Percentiles rank a stretch among this genome's conserved stretches.
Conservation (phyloP, 805 yeast genomes). For the Dipodascus albidus region DNA sequence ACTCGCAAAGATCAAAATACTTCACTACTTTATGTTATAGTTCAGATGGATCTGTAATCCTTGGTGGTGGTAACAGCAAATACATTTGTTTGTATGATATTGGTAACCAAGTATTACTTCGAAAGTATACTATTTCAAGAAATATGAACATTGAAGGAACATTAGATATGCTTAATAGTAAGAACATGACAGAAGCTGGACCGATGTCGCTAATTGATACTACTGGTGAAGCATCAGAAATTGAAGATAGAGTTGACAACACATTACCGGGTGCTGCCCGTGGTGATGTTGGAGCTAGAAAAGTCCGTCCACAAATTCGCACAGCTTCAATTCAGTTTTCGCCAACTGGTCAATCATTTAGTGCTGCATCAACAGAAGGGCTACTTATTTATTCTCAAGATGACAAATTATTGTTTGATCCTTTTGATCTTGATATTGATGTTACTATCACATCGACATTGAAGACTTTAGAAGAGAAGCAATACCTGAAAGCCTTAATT, state of each 20-base stretch:
- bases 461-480: conserved; percentile 46
- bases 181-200: conserved; percentile 80
- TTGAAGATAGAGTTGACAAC: conserved; percentile 67
- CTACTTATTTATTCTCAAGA: conserved; percentile 72
- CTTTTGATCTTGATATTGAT: conserved; percentile 87
- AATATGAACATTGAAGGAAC: conserved; percentile 93
- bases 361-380: conserved; percentile 95
- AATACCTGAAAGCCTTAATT: conserved; percentile 66
- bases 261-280: conserved; percentile 80
- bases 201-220: conserved; percentile 70
- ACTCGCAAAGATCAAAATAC: conserved; percentile 72
- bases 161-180: conserved; percentile 61
- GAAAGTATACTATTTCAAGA: conserved; percentile 70
- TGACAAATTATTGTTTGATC: conserved; percentile 69
- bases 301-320: conserved; percentile 70
- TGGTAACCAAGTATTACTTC: conserved; percentile 73
- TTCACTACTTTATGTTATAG: conserved; percentile 76
- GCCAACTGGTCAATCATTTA: conserved; percentile 83
- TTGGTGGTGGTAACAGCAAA: conserved; percentile 91
- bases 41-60: conserved; percentile 76
- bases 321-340: conserved; percentile 71
- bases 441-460: conserved; percentile 72
- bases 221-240: conserved; percentile 76
- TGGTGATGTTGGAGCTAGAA: conserved; percentile 70
- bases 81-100: conserved; percentile 87